Evolutionary conservation across 371 early-diverging fungal genomes (phyloP).

Genomic region (Batkoa obscura): DNA sequence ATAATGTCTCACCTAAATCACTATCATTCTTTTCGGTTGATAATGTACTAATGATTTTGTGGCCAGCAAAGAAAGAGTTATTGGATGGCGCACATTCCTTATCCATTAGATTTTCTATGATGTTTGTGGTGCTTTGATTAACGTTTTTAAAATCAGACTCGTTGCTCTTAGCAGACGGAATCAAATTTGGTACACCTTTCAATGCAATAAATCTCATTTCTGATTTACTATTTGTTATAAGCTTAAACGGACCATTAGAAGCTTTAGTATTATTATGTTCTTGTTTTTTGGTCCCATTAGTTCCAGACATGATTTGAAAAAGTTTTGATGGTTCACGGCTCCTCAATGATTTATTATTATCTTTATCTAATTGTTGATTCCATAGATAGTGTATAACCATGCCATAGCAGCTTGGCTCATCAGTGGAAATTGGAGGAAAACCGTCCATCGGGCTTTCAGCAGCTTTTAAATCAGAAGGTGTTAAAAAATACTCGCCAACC

Average conservation of each 20-base stretch:
- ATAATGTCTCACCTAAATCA: too few relatives aligned
- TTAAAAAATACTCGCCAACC: constrained; percentile 20
- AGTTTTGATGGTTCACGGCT: neutral
- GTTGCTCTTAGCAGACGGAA: too few relatives aligned
- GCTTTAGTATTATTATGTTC: too few relatives aligned
- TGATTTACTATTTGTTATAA: neutral
- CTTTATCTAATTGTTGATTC: neutral
- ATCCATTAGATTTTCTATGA: too few relatives aligned
- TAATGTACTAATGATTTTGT: too few relatives aligned
- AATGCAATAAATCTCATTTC: neutral
- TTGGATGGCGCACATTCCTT: too few relatives aligned
- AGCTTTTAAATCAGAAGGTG: neutral
- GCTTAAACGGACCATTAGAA: too few relatives aligned
- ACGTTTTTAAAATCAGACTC: too few relatives aligned
- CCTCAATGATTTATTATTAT: neutral
- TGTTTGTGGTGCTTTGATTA: too few relatives aligned
- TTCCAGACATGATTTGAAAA: neutral
- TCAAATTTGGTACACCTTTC: neutral
- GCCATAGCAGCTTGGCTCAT: neutral
- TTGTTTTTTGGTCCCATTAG: too few relatives aligned
- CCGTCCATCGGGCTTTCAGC: neutral
- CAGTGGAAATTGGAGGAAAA: neutral
- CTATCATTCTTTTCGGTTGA: too few relatives aligned
- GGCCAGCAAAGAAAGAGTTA: too few relatives aligned
- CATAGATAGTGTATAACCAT: constrained; percentile 1